Percentiles rank a stretch among this genome's conserved stretches.
These are phyloP conservation scores for Macrophomina tecta DNA, from an alignment of 2,329 filamentous ascomycete species.

Conservation along the genomic window DNA sequence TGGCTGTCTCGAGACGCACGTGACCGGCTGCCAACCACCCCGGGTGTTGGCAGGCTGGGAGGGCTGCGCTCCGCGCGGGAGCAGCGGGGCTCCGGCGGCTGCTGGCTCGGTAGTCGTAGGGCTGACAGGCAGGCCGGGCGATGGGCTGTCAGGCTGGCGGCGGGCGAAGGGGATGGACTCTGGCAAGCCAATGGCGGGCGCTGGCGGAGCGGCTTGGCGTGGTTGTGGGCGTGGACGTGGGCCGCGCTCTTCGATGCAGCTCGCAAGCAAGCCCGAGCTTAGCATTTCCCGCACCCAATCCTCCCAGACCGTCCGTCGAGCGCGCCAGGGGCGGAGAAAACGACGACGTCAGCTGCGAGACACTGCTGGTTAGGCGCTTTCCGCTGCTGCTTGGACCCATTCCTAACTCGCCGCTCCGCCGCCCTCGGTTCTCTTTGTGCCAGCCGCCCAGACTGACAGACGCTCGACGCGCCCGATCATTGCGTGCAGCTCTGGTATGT, in stretches of 20 bases:
- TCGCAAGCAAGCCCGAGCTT: conserved; percentile 25
- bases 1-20: background rate
- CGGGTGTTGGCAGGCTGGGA: background rate
- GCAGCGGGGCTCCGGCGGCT: conserved; percentile 9
- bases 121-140: background rate
- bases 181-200: conserved; percentile 17
- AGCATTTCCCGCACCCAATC: conserved; percentile 26
- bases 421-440: conserved; percentile 30
- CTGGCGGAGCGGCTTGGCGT: conserved; percentile 23
- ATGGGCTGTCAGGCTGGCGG: conserved; percentile 2
- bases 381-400: conserved; percentile 38
- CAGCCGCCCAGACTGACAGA: conserved; percentile 43
- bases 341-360: conserved; percentile 40
- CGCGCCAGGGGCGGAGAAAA: conserved; percentile 36
- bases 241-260: conserved; percentile 24
- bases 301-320: conserved; percentile 26
- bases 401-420: conserved; percentile 35
- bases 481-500: conserved; percentile 42
- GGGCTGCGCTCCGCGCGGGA: conserved; percentile 9
- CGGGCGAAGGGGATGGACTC: background rate
- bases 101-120: conserved; percentile 3
- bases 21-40: background rate
- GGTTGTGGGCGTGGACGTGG: conserved; percentile 24
- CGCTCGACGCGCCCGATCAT: conserved; percentile 44
- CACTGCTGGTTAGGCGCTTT: conserved; percentile 32